Conservation (phyloP, 148 eudicot species). For the Dianthus caryophyllus region DNA sequence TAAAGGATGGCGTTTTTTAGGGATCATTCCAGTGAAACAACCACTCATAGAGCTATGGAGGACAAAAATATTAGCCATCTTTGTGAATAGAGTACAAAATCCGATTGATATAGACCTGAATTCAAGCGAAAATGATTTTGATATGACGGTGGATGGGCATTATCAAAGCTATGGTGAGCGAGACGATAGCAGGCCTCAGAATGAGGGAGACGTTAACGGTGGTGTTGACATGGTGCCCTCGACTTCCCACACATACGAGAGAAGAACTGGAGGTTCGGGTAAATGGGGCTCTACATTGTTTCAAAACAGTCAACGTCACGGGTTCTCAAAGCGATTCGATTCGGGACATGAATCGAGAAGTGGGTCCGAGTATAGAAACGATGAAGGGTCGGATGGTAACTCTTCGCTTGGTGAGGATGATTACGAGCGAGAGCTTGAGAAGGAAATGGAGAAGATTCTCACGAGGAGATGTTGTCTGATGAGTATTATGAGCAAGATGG, state of each 20-base stretch:
- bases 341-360: constrained; percentile 73
- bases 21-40: constrained; percentile 45
- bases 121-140: constrained; percentile 51
- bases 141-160: constrained; percentile 37
- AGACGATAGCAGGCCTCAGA: constrained; percentile 28
- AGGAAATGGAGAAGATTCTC: constrained; percentile 48
- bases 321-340: constrained; percentile 34
- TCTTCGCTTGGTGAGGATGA: constrained; percentile 46
- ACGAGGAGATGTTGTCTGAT: constrained; percentile 97
- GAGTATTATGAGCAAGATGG: constrained; percentile 95
- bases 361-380: constrained; percentile 65
- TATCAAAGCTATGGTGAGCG: constrained; percentile 43
- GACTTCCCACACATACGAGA: constrained; percentile 39
- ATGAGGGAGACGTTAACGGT: constrained; percentile 31
- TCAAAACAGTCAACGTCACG: constrained; percentile 57
- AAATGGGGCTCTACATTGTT: constrained; percentile 85
- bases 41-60: constrained; percentile 41
- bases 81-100: constrained; percentile 40
- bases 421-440: constrained; percentile 43
- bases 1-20: constrained; percentile 64
- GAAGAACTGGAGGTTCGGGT: constrained; percentile 38
- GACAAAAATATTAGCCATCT: constrained; percentile 38
- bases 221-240: constrained; percentile 33
- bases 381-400: constrained; percentile 63
- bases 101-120: constrained; percentile 47